Evolutionary conservation across 768 basidiomycete genomes (phyloP).

Genomic region (Suillus plorans): DNA sequence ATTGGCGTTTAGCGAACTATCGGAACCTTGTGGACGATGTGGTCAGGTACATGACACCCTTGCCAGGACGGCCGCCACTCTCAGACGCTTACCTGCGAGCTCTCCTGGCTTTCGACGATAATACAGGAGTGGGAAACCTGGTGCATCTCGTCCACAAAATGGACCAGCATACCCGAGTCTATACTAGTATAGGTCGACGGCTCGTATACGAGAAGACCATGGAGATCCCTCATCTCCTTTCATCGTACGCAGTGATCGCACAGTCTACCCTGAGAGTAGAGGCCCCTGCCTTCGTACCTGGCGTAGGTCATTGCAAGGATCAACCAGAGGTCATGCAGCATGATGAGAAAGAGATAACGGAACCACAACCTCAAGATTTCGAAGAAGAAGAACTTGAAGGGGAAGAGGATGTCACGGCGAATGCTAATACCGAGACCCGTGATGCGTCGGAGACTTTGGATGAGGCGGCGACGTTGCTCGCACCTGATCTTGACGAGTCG

Average conservation of each 20-base stretch:
- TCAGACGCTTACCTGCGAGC: conserved; percentile 15
- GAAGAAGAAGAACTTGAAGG: no score
- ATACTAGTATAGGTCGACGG: conserved; percentile 17
- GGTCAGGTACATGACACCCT: neutral
- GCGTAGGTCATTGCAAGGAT: neutral
- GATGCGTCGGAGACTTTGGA: no score
- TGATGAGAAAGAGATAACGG: no score
- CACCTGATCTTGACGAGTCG: no score
- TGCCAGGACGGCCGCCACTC: neutral
- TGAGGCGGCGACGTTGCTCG: no score
- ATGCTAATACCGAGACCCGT: no score
- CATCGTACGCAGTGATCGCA: conserved; percentile 14
- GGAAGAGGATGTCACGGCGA: no score
- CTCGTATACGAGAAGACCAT: conserved; percentile 29
- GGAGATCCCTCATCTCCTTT: conserved; percentile 32
- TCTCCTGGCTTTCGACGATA: conserved; percentile 15
- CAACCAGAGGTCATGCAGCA: no score
- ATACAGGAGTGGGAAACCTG: conserved; percentile 19
- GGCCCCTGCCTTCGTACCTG: conserved; percentile 17
- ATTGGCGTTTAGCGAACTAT: conserved; percentile 9
- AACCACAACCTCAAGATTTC: no score
- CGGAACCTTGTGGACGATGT: conserved; percentile 9
- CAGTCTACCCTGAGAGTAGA: conserved; percentile 16
- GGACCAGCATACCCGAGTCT: neutral
- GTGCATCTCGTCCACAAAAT: conserved; percentile 24